Evolutionary conservation across 768 basidiomycete species (phyloP), one percentile per base, ranked within the genome.

Genomic region (Amanita pallidorosea): DNA sequence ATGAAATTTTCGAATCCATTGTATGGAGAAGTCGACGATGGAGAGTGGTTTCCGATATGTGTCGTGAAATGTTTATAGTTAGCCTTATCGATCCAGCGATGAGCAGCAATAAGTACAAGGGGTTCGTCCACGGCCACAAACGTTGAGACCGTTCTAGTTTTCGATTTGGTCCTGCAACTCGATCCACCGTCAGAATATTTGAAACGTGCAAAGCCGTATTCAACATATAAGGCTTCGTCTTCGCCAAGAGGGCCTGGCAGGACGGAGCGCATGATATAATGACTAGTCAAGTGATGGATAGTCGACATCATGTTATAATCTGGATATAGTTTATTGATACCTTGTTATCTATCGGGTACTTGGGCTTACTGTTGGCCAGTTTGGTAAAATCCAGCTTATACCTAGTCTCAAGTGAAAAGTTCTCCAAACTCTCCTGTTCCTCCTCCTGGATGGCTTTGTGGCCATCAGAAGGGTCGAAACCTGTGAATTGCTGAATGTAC

Each of bases 1-100:
- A 75, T 51, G 52, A 70, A 73, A 53, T 71, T 70, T 55, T 75
- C 73, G 54, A 73, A 70, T 2, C 73, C 73, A 43, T 75, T 75
- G 5, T n/a, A 31, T 25, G 25, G 15, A 18, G 36, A 7, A 15
- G 15, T 18, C 20, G 48, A 45, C 5, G 58, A 12, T 11, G 18
- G 57, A 2, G 65, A 65, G 40, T 69, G 62, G 0, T 52, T 13
- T 11, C 59, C 58, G 46, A 72, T 70, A 20, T 66, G 60, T 27
- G 65, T 67, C 4, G 67, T 67, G 47, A 73, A 67, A 53, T 61
- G 59, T 47, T 67, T 68, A 54, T 72, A 70, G 52, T 59, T 66
- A 11, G 64, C 63, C 7, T 55, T 49, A 27, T 72, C 64, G 51
- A 70, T 66, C 71, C 73, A 75, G 29, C 61, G 65, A 3, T 63